Percentiles rank a stretch among this genome's conserved stretches.
These are phyloP conservation scores for Nelumbo lutea DNA, from an alignment of 164 flowering plant species.

Conservation along the genomic window DNA sequence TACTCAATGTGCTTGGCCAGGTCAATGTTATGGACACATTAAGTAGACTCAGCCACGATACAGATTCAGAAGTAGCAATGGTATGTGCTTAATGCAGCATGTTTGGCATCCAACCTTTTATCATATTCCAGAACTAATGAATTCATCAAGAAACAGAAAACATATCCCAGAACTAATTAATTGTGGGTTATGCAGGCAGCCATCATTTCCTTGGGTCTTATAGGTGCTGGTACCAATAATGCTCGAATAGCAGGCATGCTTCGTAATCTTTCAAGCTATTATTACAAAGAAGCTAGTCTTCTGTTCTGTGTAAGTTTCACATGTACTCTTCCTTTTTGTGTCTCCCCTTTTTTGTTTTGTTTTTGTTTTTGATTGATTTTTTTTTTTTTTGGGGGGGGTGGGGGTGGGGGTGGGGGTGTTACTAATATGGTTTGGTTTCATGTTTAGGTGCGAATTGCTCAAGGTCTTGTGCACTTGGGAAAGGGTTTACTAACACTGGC, in stretches of 20 bases:
- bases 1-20: constrained; percentile 27
- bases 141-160: neutral
- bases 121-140: neutral
- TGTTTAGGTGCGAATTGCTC: constrained; percentile 94
- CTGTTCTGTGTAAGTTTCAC: constrained; percentile 70
- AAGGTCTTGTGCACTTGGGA: constrained; percentile 94
- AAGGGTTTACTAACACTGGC: constrained; percentile 89
- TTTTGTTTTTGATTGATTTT: neutral
- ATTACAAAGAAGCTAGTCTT: constrained; percentile 94
- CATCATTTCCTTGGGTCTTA: constrained; percentile 80
- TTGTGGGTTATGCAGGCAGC: constrained; percentile 63
- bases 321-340: neutral
- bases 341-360: neutral
- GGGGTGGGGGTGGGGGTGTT: neutral
- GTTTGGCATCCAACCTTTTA: neutral
- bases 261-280: constrained; percentile 94
- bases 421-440: constrained; percentile 5
- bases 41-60: constrained; percentile 95
- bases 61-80: constrained; percentile 98
- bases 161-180: neutral
- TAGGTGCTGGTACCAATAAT: constrained; percentile 98
- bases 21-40: constrained; percentile 97
- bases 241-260: constrained; percentile 99
- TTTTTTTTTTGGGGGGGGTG: no score
- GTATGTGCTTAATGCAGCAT: constrained; percentile 27